Percentiles rank a stretch among this genome's conserved stretches.
Evolutionary conservation across 2,329 filamentous ascomycete species (phyloP).

Genomic region (Ophiosphaerella korrae): DNA sequence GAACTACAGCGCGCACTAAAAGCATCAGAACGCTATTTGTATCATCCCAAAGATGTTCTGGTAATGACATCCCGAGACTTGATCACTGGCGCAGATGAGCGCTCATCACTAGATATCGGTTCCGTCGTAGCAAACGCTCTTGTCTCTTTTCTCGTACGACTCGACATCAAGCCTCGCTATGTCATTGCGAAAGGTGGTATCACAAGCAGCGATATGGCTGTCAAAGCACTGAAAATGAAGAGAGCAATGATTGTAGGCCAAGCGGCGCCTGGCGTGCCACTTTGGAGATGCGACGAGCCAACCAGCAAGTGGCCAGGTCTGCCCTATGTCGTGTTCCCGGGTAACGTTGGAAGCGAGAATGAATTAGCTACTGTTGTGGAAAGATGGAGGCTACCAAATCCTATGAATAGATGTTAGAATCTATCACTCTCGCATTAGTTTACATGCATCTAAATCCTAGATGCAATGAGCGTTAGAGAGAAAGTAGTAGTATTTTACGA

Average conservation of each 20-base stretch:
- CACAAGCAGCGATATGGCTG: constrained; percentile 64
- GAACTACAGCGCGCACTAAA: constrained; percentile 46
- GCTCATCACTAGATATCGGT: constrained; percentile 61
- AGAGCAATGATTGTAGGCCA: constrained; percentile 62
- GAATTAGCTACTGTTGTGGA: constrained; percentile 17
- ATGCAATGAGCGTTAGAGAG: neutral
- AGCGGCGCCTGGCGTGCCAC: constrained; percentile 61
- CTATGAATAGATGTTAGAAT: constrained; percentile 16
- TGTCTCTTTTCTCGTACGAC: constrained; percentile 55
- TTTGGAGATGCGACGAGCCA: constrained; percentile 63
- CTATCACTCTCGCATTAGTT: too few species aligned
- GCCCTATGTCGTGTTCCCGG: constrained; percentile 64
- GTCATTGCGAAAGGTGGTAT: constrained; percentile 66
- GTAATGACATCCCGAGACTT: constrained; percentile 65
- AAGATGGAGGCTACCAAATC: constrained; percentile 14
- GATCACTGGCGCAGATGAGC: constrained; percentile 56
- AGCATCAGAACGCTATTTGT: constrained; percentile 38
- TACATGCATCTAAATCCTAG: too few species aligned
- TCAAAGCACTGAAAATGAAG: constrained; percentile 61
- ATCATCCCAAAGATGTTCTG: constrained; percentile 58
- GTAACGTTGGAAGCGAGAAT: constrained; percentile 56
- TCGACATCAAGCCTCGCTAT: constrained; percentile 59
- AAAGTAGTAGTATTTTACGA: neutral
- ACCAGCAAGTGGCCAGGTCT: constrained; percentile 58
- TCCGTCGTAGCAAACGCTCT: constrained; percentile 57